A percentile compares a stretch with the other conserved stretches of the same genome.
Conservation (phyloP, 2,329 filamentous ascomycete genomes). For the Chrysoporthe deuterocubensis region DNA sequence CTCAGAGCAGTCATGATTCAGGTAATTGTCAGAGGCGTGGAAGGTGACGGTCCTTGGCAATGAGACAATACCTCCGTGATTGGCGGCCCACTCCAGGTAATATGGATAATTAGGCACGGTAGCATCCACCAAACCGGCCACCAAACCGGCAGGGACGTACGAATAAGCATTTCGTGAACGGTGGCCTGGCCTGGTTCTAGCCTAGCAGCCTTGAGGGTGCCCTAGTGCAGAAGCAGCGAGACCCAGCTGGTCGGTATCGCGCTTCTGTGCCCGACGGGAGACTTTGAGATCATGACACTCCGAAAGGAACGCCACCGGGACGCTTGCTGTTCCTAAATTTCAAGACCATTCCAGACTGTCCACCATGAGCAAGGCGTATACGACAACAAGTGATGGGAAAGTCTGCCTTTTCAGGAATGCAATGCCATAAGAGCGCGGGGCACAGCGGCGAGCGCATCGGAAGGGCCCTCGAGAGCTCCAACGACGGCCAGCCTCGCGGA, state of each 20-base stretch:
- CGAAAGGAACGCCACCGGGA: neutral
- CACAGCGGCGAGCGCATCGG: neutral
- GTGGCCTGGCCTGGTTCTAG: neutral
- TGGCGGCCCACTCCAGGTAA: neutral
- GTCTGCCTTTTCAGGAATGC: neutral
- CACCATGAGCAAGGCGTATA: neutral
- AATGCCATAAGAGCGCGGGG: neutral
- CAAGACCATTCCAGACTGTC: neutral
- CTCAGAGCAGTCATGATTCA: neutral
- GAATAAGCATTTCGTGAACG: neutral
- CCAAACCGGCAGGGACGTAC: neutral
- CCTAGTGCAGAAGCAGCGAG: neutral
- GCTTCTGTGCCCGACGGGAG: neutral
- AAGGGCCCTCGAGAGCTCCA: neutral
- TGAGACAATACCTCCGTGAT: neutral
- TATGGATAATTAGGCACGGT: conserved; percentile 8
- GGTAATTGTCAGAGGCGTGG: neutral
- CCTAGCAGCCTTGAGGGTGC: too few species aligned
- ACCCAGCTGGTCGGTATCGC: neutral
- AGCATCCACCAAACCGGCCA: neutral
- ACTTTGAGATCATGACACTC: neutral
- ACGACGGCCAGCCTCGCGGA: neutral
- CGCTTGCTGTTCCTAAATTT: neutral
- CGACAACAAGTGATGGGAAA: neutral
- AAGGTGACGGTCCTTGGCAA: conserved; percentile 2